Evolutionary conservation across 2,329 filamentous ascomycete species (phyloP), one percentile per base, ranked within the genome.

Genomic region (Fusarium verticillioides): DNA sequence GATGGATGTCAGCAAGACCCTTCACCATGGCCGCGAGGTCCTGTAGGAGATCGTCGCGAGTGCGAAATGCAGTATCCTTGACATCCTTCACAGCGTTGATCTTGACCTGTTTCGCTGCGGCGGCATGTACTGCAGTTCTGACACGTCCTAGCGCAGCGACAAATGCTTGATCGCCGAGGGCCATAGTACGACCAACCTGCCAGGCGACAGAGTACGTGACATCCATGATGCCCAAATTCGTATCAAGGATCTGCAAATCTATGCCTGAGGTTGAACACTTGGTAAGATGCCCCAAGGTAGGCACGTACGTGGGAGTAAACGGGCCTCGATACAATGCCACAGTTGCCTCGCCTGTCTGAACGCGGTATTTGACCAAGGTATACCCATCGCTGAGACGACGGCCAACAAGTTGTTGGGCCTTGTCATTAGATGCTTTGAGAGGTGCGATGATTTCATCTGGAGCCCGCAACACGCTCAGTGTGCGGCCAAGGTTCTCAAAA

Each of bases 161-260:
- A 59, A 83, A 85, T 0, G 66, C 64, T 12, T 79, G 39, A 59
- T 79, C 82, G 0, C 78, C 80, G 0, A 85, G 67, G 0, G 83
- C 85, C 39, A 86, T 54, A 7, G 78, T 78, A 28, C 79, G 80
- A 0, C 85, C 85, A 1, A 85, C 61, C 34, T 84, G 74, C 85
- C 85, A 87, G 0, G 85, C 85, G 0, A 77, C 60, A 0, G 81
- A 81, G 72, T 86, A 87, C 0, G 82, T 82, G 2, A 86, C 57
- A 65, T 87, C 85, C 80, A 86, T 84, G 9, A 86, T 71, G 1
- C 82, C 82, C 0, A 81, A 9, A 4, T 80, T 42, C 12, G 70
- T 60, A 49, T 87, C 85, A 0, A 86, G 60, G 23, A 86, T 81
- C 63, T 84, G 80, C n/a, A 84, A 72, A 36, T 85, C 80, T 0